Evolutionary conservation across 2,329 filamentous ascomycete genomes (phyloP).

Genomic region (Chaetomium sp.): DNA sequence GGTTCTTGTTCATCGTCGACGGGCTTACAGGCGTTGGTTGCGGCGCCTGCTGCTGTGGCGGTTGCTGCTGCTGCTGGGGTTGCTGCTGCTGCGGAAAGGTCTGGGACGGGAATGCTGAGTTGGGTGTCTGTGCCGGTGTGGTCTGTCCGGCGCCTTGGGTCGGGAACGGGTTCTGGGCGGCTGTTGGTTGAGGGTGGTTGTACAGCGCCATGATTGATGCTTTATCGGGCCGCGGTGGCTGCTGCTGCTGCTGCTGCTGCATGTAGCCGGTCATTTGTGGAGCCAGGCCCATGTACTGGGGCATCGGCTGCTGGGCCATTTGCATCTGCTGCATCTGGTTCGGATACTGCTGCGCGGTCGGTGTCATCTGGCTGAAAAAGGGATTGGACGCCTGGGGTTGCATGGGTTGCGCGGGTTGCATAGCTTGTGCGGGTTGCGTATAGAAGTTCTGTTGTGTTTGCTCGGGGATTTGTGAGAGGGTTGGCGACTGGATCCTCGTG

Average conservation of each 20-base stretch:
- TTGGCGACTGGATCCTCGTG: slow-evolving; percentile 53
- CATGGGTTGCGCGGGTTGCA: slow-evolving; percentile 24
- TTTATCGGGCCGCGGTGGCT: slow-evolving; percentile 62
- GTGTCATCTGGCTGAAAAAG: slow-evolving; percentile 38
- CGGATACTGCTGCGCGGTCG: slow-evolving; percentile 31
- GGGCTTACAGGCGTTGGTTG: slow-evolving; percentile 34
- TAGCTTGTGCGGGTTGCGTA: slow-evolving; percentile 24
- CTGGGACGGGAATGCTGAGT: slow-evolving; percentile 23
- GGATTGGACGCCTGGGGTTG: slow-evolving; percentile 38
- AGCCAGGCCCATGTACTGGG: slow-evolving; percentile 26
- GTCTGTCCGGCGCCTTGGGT: slow-evolving; percentile 19
- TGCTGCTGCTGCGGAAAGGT: slow-evolving; percentile 23
- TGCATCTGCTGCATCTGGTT: slow-evolving; percentile 40
- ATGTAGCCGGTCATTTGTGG: slow-evolving; percentile 29
- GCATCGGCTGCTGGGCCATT: slow-evolving; percentile 32
- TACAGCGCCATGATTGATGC: slow-evolving; percentile 77
- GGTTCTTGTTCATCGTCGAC: slow-evolving; percentile 53
- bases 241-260: slow-evolving; percentile 31
- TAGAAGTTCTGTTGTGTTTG: slow-evolving; percentile 52
- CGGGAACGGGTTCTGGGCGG: slow-evolving; percentile 21
- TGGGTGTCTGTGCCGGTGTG: slow-evolving; percentile 24
- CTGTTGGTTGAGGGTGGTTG: slow-evolving; percentile 50
- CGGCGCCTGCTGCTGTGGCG: slow-evolving; percentile 18
- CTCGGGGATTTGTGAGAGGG: slow-evolving; percentile 56
- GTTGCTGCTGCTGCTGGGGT: slow-evolving; percentile 24